Base-by-base conservation (phyloP, 768 basidiomycete genomes). In the Polyporus arcularius region DNA sequence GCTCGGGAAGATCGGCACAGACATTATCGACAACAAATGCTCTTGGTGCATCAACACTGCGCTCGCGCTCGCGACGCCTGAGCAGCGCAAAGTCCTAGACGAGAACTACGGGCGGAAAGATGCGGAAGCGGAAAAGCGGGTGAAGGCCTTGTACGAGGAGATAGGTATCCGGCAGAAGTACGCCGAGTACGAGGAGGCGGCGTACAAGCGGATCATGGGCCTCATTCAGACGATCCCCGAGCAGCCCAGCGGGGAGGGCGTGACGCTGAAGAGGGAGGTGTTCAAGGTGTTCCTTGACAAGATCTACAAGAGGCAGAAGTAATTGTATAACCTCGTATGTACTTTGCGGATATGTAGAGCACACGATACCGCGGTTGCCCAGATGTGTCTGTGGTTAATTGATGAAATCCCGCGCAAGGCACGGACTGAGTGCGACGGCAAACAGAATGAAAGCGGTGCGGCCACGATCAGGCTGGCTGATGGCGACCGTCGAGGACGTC, bases 21-120 rank as follows among this genome's bases (percentile, higher is more conserved):
- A 98, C 73, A 99, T 99, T 69, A 74, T 98, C 60, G 96, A 99
- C 76, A 98, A 98, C 85, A 99, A 99, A 78, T 98, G 96, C 75
- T 90, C 90, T 16, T 99, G 96, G 97, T 88, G 89, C 67, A 82
- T 98, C 74, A 98, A 97, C 76, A 87, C 85, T 21, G 97, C 94
- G 31, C 80, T 98, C 59, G 73, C 76, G 16, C 72, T 79, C 43
- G 85, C 82, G 2, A 79, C 76, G 4, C 76, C 84, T 0, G 80
- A 70, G n/a, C 88, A 89, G 72, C 81, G 84, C 39, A 72, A 72
- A 30, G 71, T 85, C 28, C 78, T 89, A n/a, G 86, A 88, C 68
- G 82, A 78, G 21, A 85, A 86, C 72, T 90, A 91, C 69, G 87
- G 88, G 7, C 76, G 75, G 48, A 89, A 88, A 64, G 68, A 82